These are phyloP conservation scores for Ganoderma lingzhi DNA, from an alignment of 1,284 basidiomycete genomes.

Conservation along the genomic window DNA sequence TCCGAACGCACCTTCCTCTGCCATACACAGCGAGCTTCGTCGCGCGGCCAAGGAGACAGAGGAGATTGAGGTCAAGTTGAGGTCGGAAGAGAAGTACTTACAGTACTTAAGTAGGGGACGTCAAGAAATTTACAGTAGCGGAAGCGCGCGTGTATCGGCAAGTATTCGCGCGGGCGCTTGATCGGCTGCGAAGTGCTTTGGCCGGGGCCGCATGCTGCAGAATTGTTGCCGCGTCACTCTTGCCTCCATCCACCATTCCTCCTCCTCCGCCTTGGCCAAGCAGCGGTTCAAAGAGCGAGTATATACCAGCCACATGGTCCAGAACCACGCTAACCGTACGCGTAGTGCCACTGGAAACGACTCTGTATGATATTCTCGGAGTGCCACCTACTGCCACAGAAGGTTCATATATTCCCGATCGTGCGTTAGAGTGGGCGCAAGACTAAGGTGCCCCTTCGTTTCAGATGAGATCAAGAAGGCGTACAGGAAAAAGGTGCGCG, in stretches of 20 bases:
- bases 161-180: neutral
- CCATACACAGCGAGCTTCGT: neutral
- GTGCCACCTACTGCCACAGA: conserved; percentile 74
- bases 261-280: neutral
- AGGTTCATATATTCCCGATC: conserved; percentile 50
- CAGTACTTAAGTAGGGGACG: neutral
- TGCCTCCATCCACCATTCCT: conserved; percentile 2
- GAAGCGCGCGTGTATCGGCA: conserved; percentile 10
- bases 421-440: conserved; percentile 6
- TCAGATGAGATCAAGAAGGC: conserved; percentile 91
- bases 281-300: neutral
- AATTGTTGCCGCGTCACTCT: conserved; percentile 5
- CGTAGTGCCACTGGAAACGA: conserved; percentile 76
- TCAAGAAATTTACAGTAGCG: conserved; percentile 22
- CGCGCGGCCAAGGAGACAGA: neutral
- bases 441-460: conserved; percentile 19
- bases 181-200: neutral
- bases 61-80: neutral
- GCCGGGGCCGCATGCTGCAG: conserved; percentile 2
- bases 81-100: neutral
- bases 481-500: conserved; percentile 84
- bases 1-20: conserved; percentile 19
- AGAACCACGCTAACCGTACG: neutral
- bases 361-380: conserved; percentile 84
- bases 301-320: neutral